phyloP scores from a whole-genome alignment of 768 basidiomycete genomes.

The Suillus cothurnatus region DNA sequence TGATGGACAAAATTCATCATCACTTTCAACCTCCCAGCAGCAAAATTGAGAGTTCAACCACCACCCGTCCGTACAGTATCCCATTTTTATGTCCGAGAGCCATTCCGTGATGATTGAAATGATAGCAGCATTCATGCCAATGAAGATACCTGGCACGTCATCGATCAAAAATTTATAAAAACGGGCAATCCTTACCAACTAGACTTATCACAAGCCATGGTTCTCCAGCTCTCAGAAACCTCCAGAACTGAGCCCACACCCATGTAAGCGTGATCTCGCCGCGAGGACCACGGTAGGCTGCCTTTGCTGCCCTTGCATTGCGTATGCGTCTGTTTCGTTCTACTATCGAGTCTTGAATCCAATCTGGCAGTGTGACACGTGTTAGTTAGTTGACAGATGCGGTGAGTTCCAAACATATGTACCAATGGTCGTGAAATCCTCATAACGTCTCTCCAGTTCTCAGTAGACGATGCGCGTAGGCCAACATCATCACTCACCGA shows the following conservation, averaged over 20 bases:
- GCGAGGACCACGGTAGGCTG: slow-evolving; percentile 48
- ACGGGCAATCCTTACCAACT: slow-evolving; percentile 64
- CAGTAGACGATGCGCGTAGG: slow-evolving; percentile 12
- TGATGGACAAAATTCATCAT: slow-evolving; percentile 82
- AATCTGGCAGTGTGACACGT: slow-evolving; percentile 56
- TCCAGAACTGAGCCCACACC: slow-evolving; percentile 64
- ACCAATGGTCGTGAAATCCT: slow-evolving; percentile 97
- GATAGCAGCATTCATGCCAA: slow-evolving; percentile 92
- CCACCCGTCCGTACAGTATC: slow-evolving; percentile 96
- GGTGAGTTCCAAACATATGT: slow-evolving; percentile 25
- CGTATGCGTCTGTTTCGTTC: slow-evolving; percentile 82
- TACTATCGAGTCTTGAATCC: slow-evolving; percentile 94
- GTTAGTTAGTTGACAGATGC: slow-evolving; percentile 14
- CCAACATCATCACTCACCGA: slow-evolving; percentile 42
- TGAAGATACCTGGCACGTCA: slow-evolving; percentile 67
- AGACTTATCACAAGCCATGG: slow-evolving; percentile 92
- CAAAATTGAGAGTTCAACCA: slow-evolving; percentile 99
- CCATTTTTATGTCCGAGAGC: slow-evolving; percentile 97
- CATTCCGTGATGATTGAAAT: slow-evolving; percentile 96
- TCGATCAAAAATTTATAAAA: neutral
- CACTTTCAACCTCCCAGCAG: slow-evolving; percentile 92
- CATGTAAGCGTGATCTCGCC: slow-evolving; percentile 54
- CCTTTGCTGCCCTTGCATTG: slow-evolving; percentile 44
- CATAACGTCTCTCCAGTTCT: slow-evolving; percentile 68
- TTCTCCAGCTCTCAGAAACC: slow-evolving; percentile 70